Base-by-base conservation (phyloP, 192 early-diverging fungal species). In the Coemansia guatemalensis region DNA sequence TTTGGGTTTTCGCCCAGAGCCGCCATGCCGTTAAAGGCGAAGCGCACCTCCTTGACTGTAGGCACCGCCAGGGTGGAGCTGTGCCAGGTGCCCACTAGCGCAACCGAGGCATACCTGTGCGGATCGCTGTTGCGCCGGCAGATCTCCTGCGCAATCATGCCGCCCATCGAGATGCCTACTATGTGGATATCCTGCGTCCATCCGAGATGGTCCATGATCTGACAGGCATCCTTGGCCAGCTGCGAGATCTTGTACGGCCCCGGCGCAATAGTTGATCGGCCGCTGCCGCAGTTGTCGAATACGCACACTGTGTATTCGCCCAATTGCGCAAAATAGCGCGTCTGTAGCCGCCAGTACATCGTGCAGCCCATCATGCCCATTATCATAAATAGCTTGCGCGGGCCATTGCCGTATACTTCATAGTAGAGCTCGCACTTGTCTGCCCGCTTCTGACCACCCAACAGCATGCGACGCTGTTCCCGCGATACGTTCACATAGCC, bases 201-300 rank as follows among this genome's bases (percentile, higher is more conserved):
- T 0, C 84, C 90, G 14, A 94, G 63, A n/a, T 84, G 83, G 53
- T 85, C 85, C 57, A 94, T 71, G 20, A 96, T 72, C 9, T 84
- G 82, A 12, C 78, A 64, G 0, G 88, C 85, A 59, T 96, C 94
- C 23, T 80, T 60, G 6, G 93, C 93, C 86, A 96, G 85, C 65
- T 90, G 88, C n/a, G 85, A 81, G 8, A 90, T 87, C 26, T 85
- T 87, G 56, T 65, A 74, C 0, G 77, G 70, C 4, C 78, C 73
- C 1, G 60, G 51, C 2, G 67, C 53, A 7, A 78, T 53, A 1
- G 68, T 64, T 4, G 65, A 74, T 60, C 74, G 69, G 9, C 93
- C 93, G 30, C 86, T 84, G 12, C 92, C 93, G 48, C 92, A 82
- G 83, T 95, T 95, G 60, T 95, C 93, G 65, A 93, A 93, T 18